phyloP scores from a whole-genome alignment of 805 yeast genomes.

The Cyberlindnera subsufficiens region DNA sequence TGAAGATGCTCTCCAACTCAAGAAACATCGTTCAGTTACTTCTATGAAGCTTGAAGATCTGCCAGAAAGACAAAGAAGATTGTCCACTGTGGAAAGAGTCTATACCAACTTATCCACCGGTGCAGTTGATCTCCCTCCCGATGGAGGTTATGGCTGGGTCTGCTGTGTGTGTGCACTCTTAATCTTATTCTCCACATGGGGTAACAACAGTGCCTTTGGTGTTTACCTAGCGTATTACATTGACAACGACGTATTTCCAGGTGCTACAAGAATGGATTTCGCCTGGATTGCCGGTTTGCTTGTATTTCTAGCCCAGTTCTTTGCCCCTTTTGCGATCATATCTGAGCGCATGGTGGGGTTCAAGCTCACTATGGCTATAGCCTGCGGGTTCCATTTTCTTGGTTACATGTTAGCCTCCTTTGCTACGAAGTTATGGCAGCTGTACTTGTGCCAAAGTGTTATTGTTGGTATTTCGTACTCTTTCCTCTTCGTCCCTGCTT shows the following conservation, averaged over 20 bases:
- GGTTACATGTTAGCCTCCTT: constrained; percentile 58
- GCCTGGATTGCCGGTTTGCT: constrained; percentile 67
- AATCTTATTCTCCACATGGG: constrained; percentile 63
- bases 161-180: constrained; percentile 44
- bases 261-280: constrained; percentile 52
- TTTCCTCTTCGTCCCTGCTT: constrained; percentile 50
- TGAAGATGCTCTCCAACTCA: constrained; percentile 11
- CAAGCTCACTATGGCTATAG: constrained; percentile 41
- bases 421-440: constrained; percentile 55
- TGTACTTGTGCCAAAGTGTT: constrained; percentile 64
- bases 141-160: constrained; percentile 70
- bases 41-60: background rate
- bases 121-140: constrained; percentile 39
- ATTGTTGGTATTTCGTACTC: constrained; percentile 49
- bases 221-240: constrained; percentile 56
- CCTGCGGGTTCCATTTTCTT: constrained; percentile 43
- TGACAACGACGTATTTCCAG: constrained; percentile 42
- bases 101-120: constrained; percentile 32
- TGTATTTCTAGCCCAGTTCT: constrained; percentile 46
- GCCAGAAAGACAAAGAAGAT: constrained; percentile 1
- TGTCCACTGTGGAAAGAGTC: constrained; percentile 22
- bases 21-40: background rate
- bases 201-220: constrained; percentile 54
- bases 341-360: constrained; percentile 45
- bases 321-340: constrained; percentile 52